A percentile compares a stretch with the other conserved stretches of the same genome.
Evolutionary conservation across 2,329 filamentous ascomycete genomes (phyloP).

Genomic region (Penicillium frequentans): DNA sequence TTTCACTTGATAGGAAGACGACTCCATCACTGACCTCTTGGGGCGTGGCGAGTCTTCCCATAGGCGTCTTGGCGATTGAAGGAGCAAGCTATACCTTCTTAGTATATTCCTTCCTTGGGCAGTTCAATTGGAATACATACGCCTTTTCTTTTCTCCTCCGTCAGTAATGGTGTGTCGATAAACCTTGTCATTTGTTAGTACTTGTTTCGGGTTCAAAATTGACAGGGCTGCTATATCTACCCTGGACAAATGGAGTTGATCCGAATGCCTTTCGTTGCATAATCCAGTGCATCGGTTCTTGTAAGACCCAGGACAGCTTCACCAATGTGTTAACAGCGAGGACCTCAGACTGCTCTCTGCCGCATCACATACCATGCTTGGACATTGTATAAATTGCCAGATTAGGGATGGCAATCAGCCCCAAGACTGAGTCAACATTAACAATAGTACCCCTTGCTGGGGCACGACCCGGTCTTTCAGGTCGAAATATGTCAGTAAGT

Average conservation of each 20-base stretch:
- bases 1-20: background rate
- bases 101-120: background rate
- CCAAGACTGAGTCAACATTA: background rate
- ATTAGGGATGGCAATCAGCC: background rate
- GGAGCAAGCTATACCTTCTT: background rate
- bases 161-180: background rate
- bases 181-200: background rate
- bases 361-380: background rate
- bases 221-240: background rate
- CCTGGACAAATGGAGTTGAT: background rate
- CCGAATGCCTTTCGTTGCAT: background rate
- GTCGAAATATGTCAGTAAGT: background rate
- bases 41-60: background rate
- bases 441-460: background rate
- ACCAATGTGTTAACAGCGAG: background rate
- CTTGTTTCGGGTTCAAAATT: background rate
- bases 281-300: background rate
- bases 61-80: background rate
- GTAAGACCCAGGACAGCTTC: background rate
- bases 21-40: background rate
- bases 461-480: background rate
- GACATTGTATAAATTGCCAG: background rate
- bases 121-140: background rate
- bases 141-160: background rate
- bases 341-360: background rate